Evolutionary conservation across 176 grass and related monocot species (phyloP).

Genomic region (Carex scoparia): DNA sequence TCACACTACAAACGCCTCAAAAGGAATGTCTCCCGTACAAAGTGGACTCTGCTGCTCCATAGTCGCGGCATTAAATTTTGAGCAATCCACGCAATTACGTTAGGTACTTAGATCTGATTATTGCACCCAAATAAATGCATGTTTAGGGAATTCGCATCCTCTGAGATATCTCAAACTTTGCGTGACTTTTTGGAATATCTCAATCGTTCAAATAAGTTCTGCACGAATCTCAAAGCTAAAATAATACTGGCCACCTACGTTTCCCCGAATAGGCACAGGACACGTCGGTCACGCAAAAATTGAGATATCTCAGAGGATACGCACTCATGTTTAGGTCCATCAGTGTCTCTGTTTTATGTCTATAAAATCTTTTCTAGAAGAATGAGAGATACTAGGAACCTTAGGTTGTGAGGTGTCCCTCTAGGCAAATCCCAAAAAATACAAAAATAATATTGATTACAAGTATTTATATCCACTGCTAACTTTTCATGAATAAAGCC

Average conservation of each 20-base stretch:
- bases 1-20: too few species aligned
- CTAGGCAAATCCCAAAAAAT: not conserved
- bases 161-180: too few species aligned
- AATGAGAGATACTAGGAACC: not conserved
- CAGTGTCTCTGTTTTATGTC: not conserved
- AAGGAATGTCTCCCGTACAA: too few species aligned
- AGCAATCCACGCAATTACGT: not conserved
- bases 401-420: not conserved
- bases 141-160: not conserved
- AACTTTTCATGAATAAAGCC: not conserved
- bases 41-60: too few species aligned
- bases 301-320: too few species aligned
- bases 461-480: not conserved
- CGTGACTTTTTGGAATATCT: too few species aligned
- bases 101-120: not conserved
- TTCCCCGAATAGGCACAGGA: too few species aligned
- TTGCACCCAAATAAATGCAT: not conserved
- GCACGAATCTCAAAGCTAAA: too few species aligned
- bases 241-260: too few species aligned
- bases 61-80: not conserved
- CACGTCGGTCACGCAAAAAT: too few species aligned
- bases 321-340: not conserved
- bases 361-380: not conserved
- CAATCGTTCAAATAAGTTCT: too few species aligned
- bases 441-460: not conserved